These are phyloP conservation scores for Chlorella variabilis DNA, from an alignment of 163 green algal genomes.

Conservation along the genomic window DNA sequence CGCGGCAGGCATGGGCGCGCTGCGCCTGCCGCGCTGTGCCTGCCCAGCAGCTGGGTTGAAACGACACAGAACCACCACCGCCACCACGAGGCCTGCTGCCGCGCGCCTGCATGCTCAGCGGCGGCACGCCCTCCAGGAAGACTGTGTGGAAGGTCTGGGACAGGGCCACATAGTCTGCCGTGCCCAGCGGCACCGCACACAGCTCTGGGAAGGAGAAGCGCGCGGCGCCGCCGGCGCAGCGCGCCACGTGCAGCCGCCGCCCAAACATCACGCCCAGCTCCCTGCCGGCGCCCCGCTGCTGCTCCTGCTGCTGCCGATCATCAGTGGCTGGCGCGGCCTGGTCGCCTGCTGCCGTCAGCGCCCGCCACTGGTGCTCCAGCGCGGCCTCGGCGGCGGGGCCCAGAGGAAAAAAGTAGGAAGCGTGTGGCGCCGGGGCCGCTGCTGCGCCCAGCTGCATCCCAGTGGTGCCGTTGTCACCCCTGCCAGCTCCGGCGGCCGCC, in stretches of 20 bases:
- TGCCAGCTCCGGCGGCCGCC: neutral
- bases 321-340: too few species aligned
- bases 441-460: neutral
- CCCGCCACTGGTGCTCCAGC: slow-evolving; percentile 59
- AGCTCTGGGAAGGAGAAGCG: slow-evolving; percentile 73
- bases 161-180: slow-evolving; percentile 75
- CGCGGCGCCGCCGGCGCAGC: slow-evolving; percentile 47
- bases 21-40: too few species aligned
- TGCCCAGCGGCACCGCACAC: slow-evolving; percentile 59
- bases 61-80: too few species aligned
- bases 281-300: neutral
- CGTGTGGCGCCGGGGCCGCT: slow-evolving; percentile 29
- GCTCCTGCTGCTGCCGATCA: neutral
- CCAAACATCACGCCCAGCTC: slow-evolving; percentile 71
- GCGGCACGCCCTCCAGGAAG: slow-evolving; percentile 63
- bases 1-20: neutral
- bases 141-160: slow-evolving; percentile 66
- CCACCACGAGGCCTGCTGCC: too few species aligned
- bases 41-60: neutral
- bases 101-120: slow-evolving; percentile 66
- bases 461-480: too few species aligned
- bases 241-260: slow-evolving; percentile 50
- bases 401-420: slow-evolving; percentile 62
- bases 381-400: slow-evolving; percentile 25
- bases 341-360: too few species aligned